Conservation (phyloP, 331 rosid species). For the Pyrus hybrid region DNA sequence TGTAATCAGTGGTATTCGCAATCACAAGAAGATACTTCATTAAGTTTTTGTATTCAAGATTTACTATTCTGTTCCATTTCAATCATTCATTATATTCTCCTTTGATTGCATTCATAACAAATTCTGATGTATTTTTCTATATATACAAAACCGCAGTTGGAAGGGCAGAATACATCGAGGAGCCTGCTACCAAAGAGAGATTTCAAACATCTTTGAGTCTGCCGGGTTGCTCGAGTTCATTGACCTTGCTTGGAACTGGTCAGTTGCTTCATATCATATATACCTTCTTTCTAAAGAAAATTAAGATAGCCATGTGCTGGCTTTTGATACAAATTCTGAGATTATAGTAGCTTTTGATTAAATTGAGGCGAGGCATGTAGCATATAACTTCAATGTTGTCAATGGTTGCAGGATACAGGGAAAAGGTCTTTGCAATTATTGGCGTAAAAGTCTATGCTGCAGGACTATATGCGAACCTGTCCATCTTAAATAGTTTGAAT, state of each 20-base stretch:
- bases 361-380: not conserved
- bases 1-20: not conserved
- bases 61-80: not conserved
- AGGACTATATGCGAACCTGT: slow-evolving; percentile 53
- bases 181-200: slow-evolving; percentile 62
- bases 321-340: not conserved
- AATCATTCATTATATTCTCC: not conserved
- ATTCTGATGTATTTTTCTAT: slow-evolving; percentile 8
- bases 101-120: not conserved
- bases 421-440: slow-evolving; percentile 74
- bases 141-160: slow-evolving; percentile 36
- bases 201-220: slow-evolving; percentile 52
- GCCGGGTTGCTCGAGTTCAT: slow-evolving; percentile 52
- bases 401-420: slow-evolving; percentile 74
- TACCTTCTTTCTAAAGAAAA: not conserved
- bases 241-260: slow-evolving; percentile 78
- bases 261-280: slow-evolving; percentile 24
- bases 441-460: slow-evolving; percentile 90
- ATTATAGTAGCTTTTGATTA: too few relatives aligned
- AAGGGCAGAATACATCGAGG: slow-evolving; percentile 54
- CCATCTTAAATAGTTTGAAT: slow-evolving; percentile 35
- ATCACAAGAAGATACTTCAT: not conserved
- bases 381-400: not conserved
- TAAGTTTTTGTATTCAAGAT: not conserved
- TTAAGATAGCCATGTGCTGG: not conserved